Evolutionary conservation across 1,139 yeast species (phyloP).

Genomic region (Debaryomyces robertsiae): DNA sequence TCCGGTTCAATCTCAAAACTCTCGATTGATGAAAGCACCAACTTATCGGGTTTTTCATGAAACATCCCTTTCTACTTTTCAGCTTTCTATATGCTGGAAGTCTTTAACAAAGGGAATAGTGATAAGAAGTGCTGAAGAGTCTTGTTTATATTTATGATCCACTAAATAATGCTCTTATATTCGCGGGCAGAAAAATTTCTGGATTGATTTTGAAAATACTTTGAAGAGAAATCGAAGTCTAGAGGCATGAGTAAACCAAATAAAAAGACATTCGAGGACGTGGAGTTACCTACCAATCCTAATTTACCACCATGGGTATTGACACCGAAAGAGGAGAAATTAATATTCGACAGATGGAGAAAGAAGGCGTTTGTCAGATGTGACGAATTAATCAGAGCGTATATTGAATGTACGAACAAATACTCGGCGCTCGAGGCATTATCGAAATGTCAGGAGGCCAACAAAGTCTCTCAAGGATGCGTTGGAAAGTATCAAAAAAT

Average conservation of each 20-base stretch:
- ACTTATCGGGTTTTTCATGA: conserved; percentile 39
- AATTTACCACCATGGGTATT: conserved; percentile 79
- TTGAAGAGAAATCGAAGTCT: neutral
- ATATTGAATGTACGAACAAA: conserved; percentile 43
- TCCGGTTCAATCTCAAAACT: conserved; percentile 58
- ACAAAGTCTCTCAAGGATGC: conserved; percentile 48
- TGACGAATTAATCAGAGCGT: conserved; percentile 61
- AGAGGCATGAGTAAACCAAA: conserved; percentile 16
- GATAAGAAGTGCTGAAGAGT: no score
- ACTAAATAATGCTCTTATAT: neutral
- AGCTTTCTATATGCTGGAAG: neutral
- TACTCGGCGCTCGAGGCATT: conserved; percentile 61
- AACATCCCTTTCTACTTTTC: conserved; percentile 19
- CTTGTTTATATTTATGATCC: conserved; percentile 6
- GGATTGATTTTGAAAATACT: neutral
- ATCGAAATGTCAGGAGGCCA: conserved; percentile 48
- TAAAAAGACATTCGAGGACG: conserved; percentile 43
- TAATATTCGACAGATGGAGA: conserved; percentile 77
- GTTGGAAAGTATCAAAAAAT: conserved; percentile 67
- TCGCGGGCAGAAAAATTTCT: conserved; percentile 7
- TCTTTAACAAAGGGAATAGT: no score
- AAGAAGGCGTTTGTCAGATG: conserved; percentile 71
- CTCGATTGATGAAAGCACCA: conserved; percentile 44
- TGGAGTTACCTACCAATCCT: conserved; percentile 48
- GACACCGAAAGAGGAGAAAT: conserved; percentile 83